A percentile compares a stretch with the other conserved stretches of the same genome.
Evolutionary conservation across 208 protist genomes (phyloP).

Genomic region (Acanthamoeba royreba): DNA sequence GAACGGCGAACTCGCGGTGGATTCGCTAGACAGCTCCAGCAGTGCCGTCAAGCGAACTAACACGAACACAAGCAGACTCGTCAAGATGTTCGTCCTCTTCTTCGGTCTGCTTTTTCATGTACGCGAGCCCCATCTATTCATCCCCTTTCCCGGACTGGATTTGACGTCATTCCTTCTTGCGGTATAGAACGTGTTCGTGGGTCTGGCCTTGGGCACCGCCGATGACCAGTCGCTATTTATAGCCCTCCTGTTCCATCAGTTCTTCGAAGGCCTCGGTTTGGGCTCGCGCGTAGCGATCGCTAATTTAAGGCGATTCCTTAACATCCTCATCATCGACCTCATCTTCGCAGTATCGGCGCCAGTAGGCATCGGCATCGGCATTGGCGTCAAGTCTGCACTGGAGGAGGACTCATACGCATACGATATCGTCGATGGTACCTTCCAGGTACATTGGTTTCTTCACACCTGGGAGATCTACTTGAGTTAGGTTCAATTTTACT

Average conservation of each 20-base stretch:
- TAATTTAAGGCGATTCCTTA: background rate
- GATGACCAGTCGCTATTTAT: slow-evolving; percentile 25
- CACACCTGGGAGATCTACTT: background rate
- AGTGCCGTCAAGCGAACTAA: background rate
- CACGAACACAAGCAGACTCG: background rate
- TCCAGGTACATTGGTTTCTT: background rate
- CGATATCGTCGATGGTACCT: background rate
- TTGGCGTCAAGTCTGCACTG: background rate
- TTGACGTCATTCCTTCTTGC: background rate
- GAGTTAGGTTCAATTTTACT: background rate
- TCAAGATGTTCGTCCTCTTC: slow-evolving; percentile 46
- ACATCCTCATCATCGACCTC: background rate
- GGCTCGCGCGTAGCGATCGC: background rate
- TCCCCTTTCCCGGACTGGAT: background rate
- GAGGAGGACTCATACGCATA: background rate
- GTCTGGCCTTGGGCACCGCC: background rate
- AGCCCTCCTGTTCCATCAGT: slow-evolving; percentile 40
- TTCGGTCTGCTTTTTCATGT: slow-evolving; percentile 29
- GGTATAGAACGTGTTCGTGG: background rate
- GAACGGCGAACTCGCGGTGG: background rate
- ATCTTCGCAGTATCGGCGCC: background rate
- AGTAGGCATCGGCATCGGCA: background rate
- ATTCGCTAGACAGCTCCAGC: background rate
- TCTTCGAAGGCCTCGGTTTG: slow-evolving; percentile 9
- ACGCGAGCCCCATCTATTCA: background rate